These are phyloP conservation scores for Ilyonectria destructans DNA, from an alignment of 2,329 filamentous ascomycete species.

Conservation along the genomic window DNA sequence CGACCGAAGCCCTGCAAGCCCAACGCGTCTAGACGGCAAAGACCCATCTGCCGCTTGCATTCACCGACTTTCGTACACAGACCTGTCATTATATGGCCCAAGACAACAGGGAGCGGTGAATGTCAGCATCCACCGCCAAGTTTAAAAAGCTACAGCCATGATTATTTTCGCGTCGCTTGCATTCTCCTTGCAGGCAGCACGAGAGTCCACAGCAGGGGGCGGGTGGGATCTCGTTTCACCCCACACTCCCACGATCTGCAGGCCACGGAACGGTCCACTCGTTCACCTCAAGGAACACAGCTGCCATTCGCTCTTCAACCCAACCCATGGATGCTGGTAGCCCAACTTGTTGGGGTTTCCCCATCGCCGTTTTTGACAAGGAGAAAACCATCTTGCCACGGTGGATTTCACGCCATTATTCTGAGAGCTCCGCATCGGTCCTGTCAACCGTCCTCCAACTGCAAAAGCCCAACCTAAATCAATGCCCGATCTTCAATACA, in stretches of 20 bases:
- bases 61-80: constrained; percentile 42
- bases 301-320: constrained; percentile 1
- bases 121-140: constrained; percentile 24
- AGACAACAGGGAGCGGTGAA: constrained; percentile 35
- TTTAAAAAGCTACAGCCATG: constrained; percentile 3
- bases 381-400: neutral
- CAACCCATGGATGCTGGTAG: neutral
- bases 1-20: constrained; percentile 33
- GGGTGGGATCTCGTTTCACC: constrained; percentile 41
- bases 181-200: constrained; percentile 41
- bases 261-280: constrained; percentile 38
- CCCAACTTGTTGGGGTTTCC: neutral
- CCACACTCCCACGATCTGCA: constrained; percentile 44
- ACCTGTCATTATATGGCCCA: constrained; percentile 16
- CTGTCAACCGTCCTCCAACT: neutral
- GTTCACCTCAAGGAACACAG: constrained; percentile 16
- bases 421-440: neutral
- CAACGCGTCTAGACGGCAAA: constrained; percentile 27
- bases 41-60: constrained; percentile 35
- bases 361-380: no score
- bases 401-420: neutral
- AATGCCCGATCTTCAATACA: neutral
- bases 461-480: neutral
- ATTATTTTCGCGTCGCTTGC: constrained; percentile 22
- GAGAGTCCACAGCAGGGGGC: constrained; percentile 42